phyloP scores from a whole-genome alignment of 306 rosid species.

The Cyclanthera cordifolia region DNA sequence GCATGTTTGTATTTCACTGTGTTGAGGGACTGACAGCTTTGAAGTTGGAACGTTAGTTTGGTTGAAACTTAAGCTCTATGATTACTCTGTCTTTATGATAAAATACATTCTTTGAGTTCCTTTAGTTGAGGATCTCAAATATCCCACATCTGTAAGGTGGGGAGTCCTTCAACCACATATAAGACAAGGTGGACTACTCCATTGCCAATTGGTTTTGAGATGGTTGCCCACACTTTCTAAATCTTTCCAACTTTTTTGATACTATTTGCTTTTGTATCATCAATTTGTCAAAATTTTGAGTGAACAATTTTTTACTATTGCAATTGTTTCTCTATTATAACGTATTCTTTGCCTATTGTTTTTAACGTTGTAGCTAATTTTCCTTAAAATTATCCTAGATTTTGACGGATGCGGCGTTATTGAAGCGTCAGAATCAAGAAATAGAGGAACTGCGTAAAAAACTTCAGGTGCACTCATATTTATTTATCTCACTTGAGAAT shows the following conservation, averaged over 20 bases:
- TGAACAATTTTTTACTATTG: neutral
- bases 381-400: conserved; percentile 36
- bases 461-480: conserved; percentile 49
- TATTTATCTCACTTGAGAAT: conserved; percentile 10
- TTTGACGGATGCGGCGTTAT: conserved; percentile 83
- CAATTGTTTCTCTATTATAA: neutral
- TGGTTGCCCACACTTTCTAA: no score
- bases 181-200: no score
- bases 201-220: no score
- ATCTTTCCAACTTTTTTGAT: neutral
- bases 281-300: neutral
- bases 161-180: no score
- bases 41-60: neutral
- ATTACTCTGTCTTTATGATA: neutral
- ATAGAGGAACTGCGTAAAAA: conserved; percentile 80
- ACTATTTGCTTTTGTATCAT: neutral
- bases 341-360: conserved; percentile 1
- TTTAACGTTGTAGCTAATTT: conserved; percentile 1
- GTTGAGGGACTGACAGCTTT: no score
- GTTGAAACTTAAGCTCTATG: neutral
- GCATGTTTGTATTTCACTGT: neutral
- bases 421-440: conserved; percentile 84
- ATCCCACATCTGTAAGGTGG: no score
- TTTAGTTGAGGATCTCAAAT: no score
- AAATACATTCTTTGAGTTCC: neutral